Percentiles rank a stretch among this genome's conserved stretches.
phyloP scores from a whole-genome alignment of 1,284 basidiomycete species.

The Rhodotorula sp. region DNA sequence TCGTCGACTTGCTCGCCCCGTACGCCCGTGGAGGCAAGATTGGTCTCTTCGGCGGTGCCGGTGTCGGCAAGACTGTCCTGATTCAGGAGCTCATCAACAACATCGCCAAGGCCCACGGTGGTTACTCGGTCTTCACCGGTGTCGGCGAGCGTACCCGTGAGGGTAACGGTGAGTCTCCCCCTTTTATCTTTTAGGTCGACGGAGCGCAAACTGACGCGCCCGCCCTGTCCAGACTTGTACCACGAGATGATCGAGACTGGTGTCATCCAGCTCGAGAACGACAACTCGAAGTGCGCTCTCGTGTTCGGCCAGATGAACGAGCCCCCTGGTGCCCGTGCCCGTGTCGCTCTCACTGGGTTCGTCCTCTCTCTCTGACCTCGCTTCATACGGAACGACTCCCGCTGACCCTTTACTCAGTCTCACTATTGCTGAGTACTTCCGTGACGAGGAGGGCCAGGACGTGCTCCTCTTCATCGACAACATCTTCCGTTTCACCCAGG shows the following conservation, averaged over 20 bases:
- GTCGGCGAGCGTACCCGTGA: conserved; percentile 99
- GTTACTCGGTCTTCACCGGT: conserved; percentile 99
- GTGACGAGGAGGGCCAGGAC: conserved; percentile 99
- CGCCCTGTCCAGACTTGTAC: conserved; percentile 67
- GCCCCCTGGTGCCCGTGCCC: conserved; percentile 99
- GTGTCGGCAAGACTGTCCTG: conserved; percentile 99
- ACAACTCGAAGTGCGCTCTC: conserved; percentile 90
- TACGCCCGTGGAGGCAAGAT: conserved; percentile 99
- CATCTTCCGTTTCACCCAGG: conserved; percentile 74
- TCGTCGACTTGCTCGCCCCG: conserved; percentile 97
- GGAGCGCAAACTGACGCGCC: background rate
- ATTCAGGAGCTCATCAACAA: conserved; percentile 97
- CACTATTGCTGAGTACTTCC: conserved; percentile 99
- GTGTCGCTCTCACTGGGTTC: conserved; percentile 87
- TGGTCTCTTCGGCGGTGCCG: conserved; percentile 99
- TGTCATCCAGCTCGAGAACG: conserved; percentile 77
- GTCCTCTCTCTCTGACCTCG: background rate
- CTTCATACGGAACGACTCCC: background rate
- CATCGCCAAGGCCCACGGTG: conserved; percentile 99
- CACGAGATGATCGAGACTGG: conserved; percentile 99
- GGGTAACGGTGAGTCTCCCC: conserved; percentile 70
- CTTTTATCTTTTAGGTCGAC: background rate
- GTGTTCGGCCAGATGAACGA: conserved; percentile 99
- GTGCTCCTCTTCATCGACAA: conserved; percentile 99
- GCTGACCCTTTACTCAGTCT: conserved; percentile 55